Conservation (phyloP, 257 asterid species). For the Salvia splendens region DNA sequence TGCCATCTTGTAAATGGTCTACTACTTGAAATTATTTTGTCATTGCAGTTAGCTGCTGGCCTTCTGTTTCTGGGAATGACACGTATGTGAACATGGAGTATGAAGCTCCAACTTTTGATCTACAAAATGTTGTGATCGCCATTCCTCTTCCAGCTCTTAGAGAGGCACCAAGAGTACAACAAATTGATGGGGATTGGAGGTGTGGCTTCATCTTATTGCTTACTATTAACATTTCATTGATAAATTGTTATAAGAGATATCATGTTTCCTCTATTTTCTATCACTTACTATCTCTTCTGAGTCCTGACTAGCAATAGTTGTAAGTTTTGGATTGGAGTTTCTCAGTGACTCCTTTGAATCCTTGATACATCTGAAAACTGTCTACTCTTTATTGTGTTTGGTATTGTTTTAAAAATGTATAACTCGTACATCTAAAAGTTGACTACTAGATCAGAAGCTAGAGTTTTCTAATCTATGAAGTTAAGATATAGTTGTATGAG, state of each 20-base stretch:
- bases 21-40: slow-evolving; percentile 15
- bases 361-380: background rate
- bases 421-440: background rate
- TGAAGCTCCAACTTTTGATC: slow-evolving; percentile 79
- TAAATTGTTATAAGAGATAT: background rate
- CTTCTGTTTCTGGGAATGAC: slow-evolving; percentile 86
- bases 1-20: slow-evolving; percentile 16
- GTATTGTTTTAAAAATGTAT: background rate
- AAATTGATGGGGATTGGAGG: slow-evolving; percentile 97
- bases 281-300: background rate
- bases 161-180: slow-evolving; percentile 78
- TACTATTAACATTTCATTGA: background rate
- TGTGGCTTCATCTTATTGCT: slow-evolving; percentile 33
- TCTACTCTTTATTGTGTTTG: background rate
- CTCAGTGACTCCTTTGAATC: background rate
- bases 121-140: slow-evolving; percentile 85
- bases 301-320: too few species aligned
- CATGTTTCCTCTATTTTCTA: background rate
- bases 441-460: background rate
- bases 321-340: background rate
- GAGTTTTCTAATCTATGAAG: background rate
- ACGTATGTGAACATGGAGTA: slow-evolving; percentile 88
- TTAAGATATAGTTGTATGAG: background rate
- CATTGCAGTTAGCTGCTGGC: slow-evolving; percentile 90
- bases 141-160: slow-evolving; percentile 96